These are phyloP conservation scores for Immersiella caudata DNA, from an alignment of 495 filamentous ascomycete species.

Conservation along the genomic window DNA sequence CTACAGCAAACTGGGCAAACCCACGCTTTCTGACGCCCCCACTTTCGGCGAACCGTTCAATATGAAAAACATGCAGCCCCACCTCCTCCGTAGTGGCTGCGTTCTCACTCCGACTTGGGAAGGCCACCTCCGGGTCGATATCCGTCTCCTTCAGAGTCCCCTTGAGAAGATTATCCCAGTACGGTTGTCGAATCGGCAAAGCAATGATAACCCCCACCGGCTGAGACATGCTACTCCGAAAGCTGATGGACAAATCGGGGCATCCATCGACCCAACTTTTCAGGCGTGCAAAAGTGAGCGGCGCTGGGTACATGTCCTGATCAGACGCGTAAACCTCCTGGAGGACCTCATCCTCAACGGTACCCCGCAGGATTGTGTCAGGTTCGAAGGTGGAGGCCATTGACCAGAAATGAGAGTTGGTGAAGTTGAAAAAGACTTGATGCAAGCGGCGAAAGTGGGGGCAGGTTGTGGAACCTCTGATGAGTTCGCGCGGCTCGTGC, in stretches of 20 bases:
- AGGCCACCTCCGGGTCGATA: constrained; percentile 66
- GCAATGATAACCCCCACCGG: constrained; percentile 33
- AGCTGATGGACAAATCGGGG: constrained; percentile 33
- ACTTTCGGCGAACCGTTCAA: constrained; percentile 31
- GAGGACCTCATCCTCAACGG: constrained; percentile 24
- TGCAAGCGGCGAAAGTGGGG: background rate
- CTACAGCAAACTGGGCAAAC: constrained; percentile 34
- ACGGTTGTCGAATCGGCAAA: constrained; percentile 24
- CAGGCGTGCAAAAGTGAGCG: constrained; percentile 32
- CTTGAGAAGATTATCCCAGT: constrained; percentile 60
- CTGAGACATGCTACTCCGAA: background rate
- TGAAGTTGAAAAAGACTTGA: background rate
- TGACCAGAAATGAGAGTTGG: background rate
- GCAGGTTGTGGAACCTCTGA: background rate
- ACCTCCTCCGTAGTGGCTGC: constrained; percentile 24
- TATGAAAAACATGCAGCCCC: constrained; percentile 41
- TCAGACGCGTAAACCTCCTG: constrained; percentile 35
- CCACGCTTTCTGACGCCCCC: background rate
- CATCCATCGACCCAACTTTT: constrained; percentile 31
- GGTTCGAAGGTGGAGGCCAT: background rate
- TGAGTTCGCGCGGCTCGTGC: background rate
- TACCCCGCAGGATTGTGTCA: background rate
- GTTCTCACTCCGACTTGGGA: constrained; percentile 43
- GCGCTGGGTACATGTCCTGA: constrained; percentile 41
- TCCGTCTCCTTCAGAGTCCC: constrained; percentile 69